Conservation (phyloP, 495 filamentous ascomycete species). For the Neurospora hispaniola region DNA sequence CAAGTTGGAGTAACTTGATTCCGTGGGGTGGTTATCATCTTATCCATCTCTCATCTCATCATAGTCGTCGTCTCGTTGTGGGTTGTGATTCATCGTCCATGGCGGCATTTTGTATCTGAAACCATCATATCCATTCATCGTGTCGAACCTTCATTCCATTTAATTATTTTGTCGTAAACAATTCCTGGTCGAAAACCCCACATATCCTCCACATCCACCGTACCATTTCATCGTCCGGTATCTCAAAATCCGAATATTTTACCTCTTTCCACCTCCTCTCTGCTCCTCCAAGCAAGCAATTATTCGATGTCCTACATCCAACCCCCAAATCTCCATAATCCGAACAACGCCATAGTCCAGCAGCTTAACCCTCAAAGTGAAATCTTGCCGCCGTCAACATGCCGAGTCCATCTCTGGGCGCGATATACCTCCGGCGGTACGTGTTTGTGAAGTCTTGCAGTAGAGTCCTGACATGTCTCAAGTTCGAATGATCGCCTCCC, state of each 20-base stretch:
- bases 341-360: not conserved
- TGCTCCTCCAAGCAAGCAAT: not conserved
- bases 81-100: not conserved
- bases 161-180: not conserved
- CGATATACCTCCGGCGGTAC: slow-evolving; percentile 87
- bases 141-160: not conserved
- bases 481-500: slow-evolving; percentile 45
- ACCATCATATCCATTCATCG: not conserved
- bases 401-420: slow-evolving; percentile 83
- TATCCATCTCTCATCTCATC: not conserved
- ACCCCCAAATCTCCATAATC: not conserved
- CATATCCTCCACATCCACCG: not conserved
- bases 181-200: not conserved
- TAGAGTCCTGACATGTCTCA: slow-evolving; percentile 71
- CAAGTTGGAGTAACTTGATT: not conserved
- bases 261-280: not conserved
- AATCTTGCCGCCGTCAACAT: slow-evolving; percentile 76
- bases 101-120: not conserved
- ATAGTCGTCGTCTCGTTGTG: not conserved
- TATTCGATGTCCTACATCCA: not conserved
- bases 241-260: not conserved
- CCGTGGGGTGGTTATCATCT: not conserved
- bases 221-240: not conserved
- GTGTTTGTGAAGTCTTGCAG: slow-evolving; percentile 95
- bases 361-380: slow-evolving; percentile 55